phyloP scores from a whole-genome alignment of 1,284 basidiomycete genomes.

The Athelia psychrophila region DNA sequence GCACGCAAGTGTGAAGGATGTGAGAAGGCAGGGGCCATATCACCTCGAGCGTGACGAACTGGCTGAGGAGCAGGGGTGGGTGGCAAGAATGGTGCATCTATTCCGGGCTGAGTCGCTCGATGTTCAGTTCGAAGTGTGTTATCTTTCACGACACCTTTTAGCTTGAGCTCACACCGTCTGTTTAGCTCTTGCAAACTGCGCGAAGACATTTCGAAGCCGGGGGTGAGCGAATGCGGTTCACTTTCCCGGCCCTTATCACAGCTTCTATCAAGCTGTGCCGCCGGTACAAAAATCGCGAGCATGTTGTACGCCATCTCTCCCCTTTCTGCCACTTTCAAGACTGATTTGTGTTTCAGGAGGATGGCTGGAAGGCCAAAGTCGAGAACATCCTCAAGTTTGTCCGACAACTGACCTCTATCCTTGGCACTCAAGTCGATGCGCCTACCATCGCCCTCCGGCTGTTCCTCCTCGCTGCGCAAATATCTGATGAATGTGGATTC shows the following conservation, averaged over 20 bases:
- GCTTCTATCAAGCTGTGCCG: slow-evolving; percentile 88
- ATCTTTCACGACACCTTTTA: not conserved
- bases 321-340: slow-evolving; percentile 1
- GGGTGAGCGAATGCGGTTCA: slow-evolving; percentile 92
- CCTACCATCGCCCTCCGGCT: slow-evolving; percentile 87
- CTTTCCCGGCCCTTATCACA: slow-evolving; percentile 91
- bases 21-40: slow-evolving; percentile 53
- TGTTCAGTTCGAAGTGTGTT: slow-evolving; percentile 81
- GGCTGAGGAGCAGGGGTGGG: slow-evolving; percentile 97
- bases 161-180: slow-evolving; percentile 2
- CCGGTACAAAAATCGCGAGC: slow-evolving; percentile 79
- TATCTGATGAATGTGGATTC: slow-evolving; percentile 89
- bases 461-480: slow-evolving; percentile 92
- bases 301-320: slow-evolving; percentile 40
- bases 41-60: slow-evolving; percentile 78
- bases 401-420: slow-evolving; percentile 86
- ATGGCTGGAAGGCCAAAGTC: slow-evolving; percentile 82
- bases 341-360: slow-evolving; percentile 47
- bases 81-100: slow-evolving; percentile 93
- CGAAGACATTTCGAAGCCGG: slow-evolving; percentile 85
- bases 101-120: slow-evolving; percentile 83
- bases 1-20: slow-evolving; percentile 43
- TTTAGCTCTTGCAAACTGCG: slow-evolving; percentile 83
- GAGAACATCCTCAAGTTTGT: slow-evolving; percentile 87
- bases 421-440: slow-evolving; percentile 89